Evolutionary conservation across 441 rosid species (phyloP), one percentile per base, ranked within the genome.

Genomic region (Geranium incanum): DNA sequence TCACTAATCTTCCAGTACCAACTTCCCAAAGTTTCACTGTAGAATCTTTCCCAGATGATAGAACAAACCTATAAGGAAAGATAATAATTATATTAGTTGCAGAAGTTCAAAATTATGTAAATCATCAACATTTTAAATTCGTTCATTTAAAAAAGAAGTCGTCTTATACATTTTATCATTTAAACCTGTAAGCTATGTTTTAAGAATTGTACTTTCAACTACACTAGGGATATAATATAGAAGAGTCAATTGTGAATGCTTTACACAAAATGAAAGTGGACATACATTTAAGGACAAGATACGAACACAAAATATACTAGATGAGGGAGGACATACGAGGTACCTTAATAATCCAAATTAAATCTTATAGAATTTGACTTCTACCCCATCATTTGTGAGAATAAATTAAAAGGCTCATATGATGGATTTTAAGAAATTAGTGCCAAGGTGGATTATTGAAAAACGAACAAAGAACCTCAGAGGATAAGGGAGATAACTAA

Each of bases 1-100:
- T 90, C 63, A 90, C 88, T 83, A 90, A 79, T 83, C 85, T 84
- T 77, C 95, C 97, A 11, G 88, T 80, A 75, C 88, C 83, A 74
- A 90, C 80, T 79, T 92, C 97, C 96, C 97, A 92, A 67, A 92
- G 82, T 84, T 90, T 92, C 71, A 85, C 79, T 5, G 85, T 76
- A 13, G 90, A 92, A 79, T 92, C 96, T 76, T 90, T 92, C 70
- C 96, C 93, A 36, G 88, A 88, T 6, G 97, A 90, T 57, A 92
- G 89, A 67, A 92, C 83, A 84, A 83, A 92, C 86, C 97, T 88
- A 81, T 41, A 71, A 48, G 0, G 60, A 52, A 12, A 52, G 60
- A 45, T 45, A 52, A 52, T 52, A 13, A 13, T 15, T 13, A 13
- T 15, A n/a, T 8, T 52, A 6, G 33, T 50, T 50, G 13, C 57